Base-by-base conservation (phyloP, 108 stramenopile species). In the Schizochytrium sp. region DNA sequence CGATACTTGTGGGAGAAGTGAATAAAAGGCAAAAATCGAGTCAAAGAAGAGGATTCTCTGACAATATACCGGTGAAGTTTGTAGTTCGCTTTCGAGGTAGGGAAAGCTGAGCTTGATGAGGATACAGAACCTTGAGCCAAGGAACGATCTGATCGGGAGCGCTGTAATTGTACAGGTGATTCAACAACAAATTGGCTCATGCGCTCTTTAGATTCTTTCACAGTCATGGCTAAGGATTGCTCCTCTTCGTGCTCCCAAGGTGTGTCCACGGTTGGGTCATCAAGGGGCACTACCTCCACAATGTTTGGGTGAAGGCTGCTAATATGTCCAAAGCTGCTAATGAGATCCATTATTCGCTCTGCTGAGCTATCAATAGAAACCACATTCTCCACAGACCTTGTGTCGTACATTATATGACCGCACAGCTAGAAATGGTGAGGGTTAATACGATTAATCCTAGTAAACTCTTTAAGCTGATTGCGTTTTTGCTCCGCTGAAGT, bases 341-440 rank as follows among this genome's bases (percentile, higher is more conserved):
- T 10, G 42, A 69, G 64, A 7, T 44, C 5, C 64, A 69, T 69
- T 10, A 69, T 44, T 28, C 19, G 8, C 15, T 69, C 12, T 2
- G 64, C 64, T 8, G 64, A 69, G 64, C 64, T 69, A 44, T 69
- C 64, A 3, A 69, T 69, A 8, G 12, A 12, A 8, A 69, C 64
- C 19, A 69, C 64, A 15, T 69, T 69, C 19, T 28, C 64, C 64
- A 69, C 64, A 2, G 64, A 69, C 19, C 7, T 15, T 44, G 64
- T 69, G 42, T 69, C 64, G 64, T 69, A 28, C 64, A 69, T 69
- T 15, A 8, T 69, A 8, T 28, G 28, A 28, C 28, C 28, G 28
- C 28, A 28, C 28, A 28, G 28, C 28, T 28, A 28, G 28, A 28
- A 28, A 28, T 28, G 28, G 28, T 28, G 28, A 28, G 28, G 28